Percentiles rank a stretch among this genome's conserved stretches.
Evolutionary conservation across 352 stramenopile species (phyloP).

Genomic region (Globisporangium irregulare): DNA sequence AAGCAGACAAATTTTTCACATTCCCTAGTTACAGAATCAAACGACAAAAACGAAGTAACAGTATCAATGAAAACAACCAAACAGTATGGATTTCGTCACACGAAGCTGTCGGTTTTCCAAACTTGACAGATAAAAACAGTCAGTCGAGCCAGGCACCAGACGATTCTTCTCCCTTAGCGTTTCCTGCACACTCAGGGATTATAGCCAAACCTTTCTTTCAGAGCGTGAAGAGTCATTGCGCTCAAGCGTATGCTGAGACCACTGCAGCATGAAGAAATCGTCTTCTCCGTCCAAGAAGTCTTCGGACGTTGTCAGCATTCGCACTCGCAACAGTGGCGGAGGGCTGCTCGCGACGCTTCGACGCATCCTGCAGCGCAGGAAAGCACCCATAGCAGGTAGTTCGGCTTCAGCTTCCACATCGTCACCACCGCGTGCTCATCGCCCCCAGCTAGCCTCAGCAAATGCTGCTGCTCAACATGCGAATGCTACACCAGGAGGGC

Average conservation of each 20-base stretch:
- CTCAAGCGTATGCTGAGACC: no score
- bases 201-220: neutral
- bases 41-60: neutral
- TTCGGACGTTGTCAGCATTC: neutral
- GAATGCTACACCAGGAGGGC: neutral
- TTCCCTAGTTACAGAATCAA: neutral
- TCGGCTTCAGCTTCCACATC: neutral
- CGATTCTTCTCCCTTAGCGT: no score
- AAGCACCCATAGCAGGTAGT: neutral
- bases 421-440: neutral
- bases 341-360: slow-evolving; percentile 9
- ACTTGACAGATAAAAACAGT: no score
- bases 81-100: no score
- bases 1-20: neutral
- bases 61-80: no score
- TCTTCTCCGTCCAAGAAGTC: slow-evolving; percentile 5
- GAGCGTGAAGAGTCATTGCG: no score
- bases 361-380: slow-evolving; percentile 7
- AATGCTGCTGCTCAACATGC: neutral
- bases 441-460: neutral
- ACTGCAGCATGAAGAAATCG: neutral
- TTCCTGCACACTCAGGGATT: no score
- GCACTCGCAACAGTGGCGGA: neutral
- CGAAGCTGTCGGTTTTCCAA: no score
- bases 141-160: no score